Base-by-base conservation (phyloP, 179 eudicot species). In the Corrigiola litoralis region DNA sequence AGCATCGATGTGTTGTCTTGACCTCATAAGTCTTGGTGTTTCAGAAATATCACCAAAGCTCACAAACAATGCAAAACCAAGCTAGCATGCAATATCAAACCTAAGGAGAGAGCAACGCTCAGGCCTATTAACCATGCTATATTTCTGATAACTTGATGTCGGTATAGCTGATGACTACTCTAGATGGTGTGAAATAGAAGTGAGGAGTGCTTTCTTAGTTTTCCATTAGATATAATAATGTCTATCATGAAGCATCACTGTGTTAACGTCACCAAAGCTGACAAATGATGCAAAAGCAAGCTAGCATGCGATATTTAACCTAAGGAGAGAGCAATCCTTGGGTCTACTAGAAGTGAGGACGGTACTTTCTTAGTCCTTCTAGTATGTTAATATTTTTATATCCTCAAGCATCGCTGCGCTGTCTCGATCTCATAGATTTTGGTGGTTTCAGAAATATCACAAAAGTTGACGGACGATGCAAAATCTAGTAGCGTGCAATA, bases 81-180 rank as follows among this genome's bases (percentile, higher is more conserved):
- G 49, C 60, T 70, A 53, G 79, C 89, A 55, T 87, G 89, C 75
- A 58, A 58, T 87, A 87, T 87, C 69, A 84, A 81, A 74, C 82
- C 76, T 51, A 71, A 67, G 76, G 58, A 59, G 61, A 73, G 70
- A 79, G 75, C 69, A 68, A 63, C 61, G 33, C 72, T 76, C 76
- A 75, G 85, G 80, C 83, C 82, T 84, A 82, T 72, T 33, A 31
- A 63, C 80, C 84, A 76, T 71, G 86, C 81, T 63, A 84, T 72
- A 86, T 69, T 65, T 40, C 70, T 33, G n/a, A 38, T 14, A 61
- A 25, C 21, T 40, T 51, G 57, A 58, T 16, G 7, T n/a, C n/a
- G n/a, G n/a, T n/a, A n/a, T n/a, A n/a, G n/a, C n/a, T n/a, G n/a
- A n/a, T n/a, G n/a, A n/a, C n/a, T n/a, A n/a, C n/a, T n/a, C n/a